Evolutionary conservation across 352 stramenopile genomes (phyloP), one percentile per base, ranked within the genome.

Genomic region (Phytophthora tentaculata): DNA sequence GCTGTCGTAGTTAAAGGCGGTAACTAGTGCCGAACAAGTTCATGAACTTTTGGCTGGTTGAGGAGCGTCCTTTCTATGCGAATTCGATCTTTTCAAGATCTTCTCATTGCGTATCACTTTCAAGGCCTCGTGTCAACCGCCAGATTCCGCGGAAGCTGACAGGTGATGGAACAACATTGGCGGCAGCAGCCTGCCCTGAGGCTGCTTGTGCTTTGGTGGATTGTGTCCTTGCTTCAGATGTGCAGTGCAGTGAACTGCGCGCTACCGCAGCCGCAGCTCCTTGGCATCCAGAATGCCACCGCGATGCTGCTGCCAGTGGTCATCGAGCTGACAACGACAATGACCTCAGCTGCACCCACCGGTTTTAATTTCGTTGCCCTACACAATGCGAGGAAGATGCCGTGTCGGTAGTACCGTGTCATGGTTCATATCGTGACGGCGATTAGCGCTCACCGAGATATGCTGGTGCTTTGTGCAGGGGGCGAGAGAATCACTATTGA

Each of bases 221-320:
- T 49, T 5, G 19, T 24, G 23, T 26, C 32, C 2, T 58, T 12
- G 3, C 26, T 53, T 20, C 20, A 3, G 6, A 9, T 32, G n/a
- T 45, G 10, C 17, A 19, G 8, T 0, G 64, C 68, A 19, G 43
- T 77, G 6, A 72, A 75, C 43, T 80, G 73, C 29, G 64, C 56
- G 16, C 60, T 80, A 35, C 73, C 73, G 1, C 59, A 74, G 23
- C 73, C 69, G 24, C 43, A 69, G 23, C 62, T 77, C 26, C 41
- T 59, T 3, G 73, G 73, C 17, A 52, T 77, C 23, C 64, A 69
- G 28, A 80, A 80, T 63, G 69, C 61, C 22, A 69, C 68, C 14
- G 51, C 60, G 0, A 56, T 73, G 39, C 50, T 51, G 29, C 48
- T 75, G 32, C 73, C 69, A 3, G 19, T 71, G 23, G 47, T 57